These are phyloP conservation scores for Trichosporon inkin DNA, from an alignment of 1,284 basidiomycete species.

Conservation along the genomic window DNA sequence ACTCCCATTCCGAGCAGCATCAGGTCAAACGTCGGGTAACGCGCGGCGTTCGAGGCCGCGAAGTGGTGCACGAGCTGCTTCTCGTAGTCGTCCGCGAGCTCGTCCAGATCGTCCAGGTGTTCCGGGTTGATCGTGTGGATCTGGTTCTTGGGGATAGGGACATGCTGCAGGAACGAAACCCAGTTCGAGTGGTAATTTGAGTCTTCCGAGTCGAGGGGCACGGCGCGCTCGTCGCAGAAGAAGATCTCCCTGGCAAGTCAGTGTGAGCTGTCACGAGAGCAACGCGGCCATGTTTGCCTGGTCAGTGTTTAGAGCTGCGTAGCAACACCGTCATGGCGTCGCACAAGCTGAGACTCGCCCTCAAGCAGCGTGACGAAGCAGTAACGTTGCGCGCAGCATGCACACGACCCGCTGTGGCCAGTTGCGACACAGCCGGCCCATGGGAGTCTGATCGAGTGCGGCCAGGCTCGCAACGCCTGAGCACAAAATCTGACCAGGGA, in stretches of 20 bases:
- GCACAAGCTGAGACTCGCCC: background rate
- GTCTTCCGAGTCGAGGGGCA: conserved; percentile 87
- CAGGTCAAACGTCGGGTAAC: conserved; percentile 92
- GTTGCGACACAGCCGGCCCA: background rate
- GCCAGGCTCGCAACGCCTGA: background rate
- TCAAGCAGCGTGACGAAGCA: background rate
- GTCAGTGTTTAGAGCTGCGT: background rate
- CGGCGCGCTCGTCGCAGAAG: conserved; percentile 94
- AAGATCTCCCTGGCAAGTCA: conserved; percentile 76
- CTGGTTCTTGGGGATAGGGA: conserved; percentile 66
- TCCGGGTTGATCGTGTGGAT: conserved; percentile 83
- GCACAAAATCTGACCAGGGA: background rate
- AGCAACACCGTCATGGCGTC: background rate
- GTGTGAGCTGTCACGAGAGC: background rate
- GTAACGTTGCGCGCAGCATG: background rate
- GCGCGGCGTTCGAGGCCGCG: conserved; percentile 79
- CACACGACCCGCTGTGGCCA: background rate
- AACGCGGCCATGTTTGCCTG: background rate
- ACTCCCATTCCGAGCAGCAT: conserved; percentile 89
- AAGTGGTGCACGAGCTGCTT: conserved; percentile 86
- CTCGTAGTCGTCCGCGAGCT: conserved; percentile 88
- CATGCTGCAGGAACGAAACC: conserved; percentile 75
- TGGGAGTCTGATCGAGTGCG: background rate
- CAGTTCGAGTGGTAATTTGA: conserved; percentile 85
- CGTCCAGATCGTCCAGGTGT: conserved; percentile 67